Conservation (phyloP, 164 flowering plant species). For the Nelumbo lutea region DNA sequence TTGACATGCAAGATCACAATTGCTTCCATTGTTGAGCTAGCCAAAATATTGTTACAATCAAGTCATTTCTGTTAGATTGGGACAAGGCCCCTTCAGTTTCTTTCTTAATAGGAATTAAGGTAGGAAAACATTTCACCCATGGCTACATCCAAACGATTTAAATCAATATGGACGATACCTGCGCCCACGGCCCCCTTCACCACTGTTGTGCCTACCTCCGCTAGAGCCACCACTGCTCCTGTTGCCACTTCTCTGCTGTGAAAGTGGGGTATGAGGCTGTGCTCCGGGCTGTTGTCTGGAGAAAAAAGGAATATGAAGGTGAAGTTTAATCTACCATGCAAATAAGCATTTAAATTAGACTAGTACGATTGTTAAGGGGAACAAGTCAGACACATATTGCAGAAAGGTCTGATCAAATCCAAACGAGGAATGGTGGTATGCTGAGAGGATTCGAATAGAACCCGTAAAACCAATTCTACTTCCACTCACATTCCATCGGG, state of each 20-base stretch:
- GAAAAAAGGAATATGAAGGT: neutral
- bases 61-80: too few species aligned
- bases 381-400: neutral
- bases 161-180: constrained; percentile 35
- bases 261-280: constrained; percentile 32
- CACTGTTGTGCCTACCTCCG: constrained; percentile 31
- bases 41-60: too few species aligned
- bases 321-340: neutral
- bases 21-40: too few species aligned
- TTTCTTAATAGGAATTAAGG: too few species aligned
- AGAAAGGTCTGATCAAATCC: neutral
- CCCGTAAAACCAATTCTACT: neutral
- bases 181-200: constrained; percentile 31
- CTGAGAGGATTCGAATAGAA: neutral
- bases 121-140: too few species aligned
- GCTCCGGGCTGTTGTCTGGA: constrained; percentile 58
- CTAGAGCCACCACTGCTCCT: constrained; percentile 27
- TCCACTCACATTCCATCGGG: too few species aligned
- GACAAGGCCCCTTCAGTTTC: too few species aligned
- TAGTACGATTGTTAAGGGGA: neutral
- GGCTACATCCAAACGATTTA: neutral
- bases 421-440: neutral
- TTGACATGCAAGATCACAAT: too few species aligned
- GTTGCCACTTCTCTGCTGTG: constrained; percentile 32
- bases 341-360: neutral